Conservation (phyloP, 176 grass and related monocot genomes). For the Secale cereale region DNA sequence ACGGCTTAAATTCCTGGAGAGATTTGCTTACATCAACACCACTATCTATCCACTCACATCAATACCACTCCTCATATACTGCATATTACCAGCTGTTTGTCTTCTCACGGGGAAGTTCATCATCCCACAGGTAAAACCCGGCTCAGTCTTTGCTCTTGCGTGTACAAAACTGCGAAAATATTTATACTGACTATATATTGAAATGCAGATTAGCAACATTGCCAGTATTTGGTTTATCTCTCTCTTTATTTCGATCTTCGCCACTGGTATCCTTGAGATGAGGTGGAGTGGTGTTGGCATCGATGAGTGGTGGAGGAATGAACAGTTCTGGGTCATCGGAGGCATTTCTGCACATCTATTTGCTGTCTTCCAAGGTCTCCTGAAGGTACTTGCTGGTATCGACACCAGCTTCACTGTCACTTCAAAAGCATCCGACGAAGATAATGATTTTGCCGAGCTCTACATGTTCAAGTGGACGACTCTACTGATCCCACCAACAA, state of each 20-base stretch:
- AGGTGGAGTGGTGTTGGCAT: slow-evolving; percentile 86
- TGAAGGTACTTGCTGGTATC: slow-evolving; percentile 74
- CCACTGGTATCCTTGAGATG: slow-evolving; percentile 85
- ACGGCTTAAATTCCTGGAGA: slow-evolving; percentile 77
- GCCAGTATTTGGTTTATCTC: slow-evolving; percentile 88
- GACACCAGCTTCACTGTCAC: slow-evolving; percentile 86
- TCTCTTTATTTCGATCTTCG: slow-evolving; percentile 80
- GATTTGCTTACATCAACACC: slow-evolving; percentile 90
- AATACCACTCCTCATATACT: slow-evolving; percentile 75
- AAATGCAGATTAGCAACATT: slow-evolving; percentile 81
- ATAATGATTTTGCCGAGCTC: slow-evolving; percentile 64
- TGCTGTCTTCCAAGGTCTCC: slow-evolving; percentile 71
- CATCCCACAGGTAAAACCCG: slow-evolving; percentile 68
- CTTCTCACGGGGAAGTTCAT: slow-evolving; percentile 91
- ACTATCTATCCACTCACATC: slow-evolving; percentile 90
- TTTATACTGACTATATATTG: neutral
- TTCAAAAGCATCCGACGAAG: slow-evolving; percentile 74
- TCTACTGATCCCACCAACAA: slow-evolving; percentile 76
- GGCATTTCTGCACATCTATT: slow-evolving; percentile 79
- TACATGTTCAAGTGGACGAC: slow-evolving; percentile 92
- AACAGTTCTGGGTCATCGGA: slow-evolving; percentile 87
- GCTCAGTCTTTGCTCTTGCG: neutral
- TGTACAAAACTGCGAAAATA: neutral
- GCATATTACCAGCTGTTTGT: slow-evolving; percentile 77
- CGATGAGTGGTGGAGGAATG: slow-evolving; percentile 88